Evolutionary conservation across 2,329 filamentous ascomycete species (phyloP).

Genomic region (Neopestalotiopsis sp.): DNA sequence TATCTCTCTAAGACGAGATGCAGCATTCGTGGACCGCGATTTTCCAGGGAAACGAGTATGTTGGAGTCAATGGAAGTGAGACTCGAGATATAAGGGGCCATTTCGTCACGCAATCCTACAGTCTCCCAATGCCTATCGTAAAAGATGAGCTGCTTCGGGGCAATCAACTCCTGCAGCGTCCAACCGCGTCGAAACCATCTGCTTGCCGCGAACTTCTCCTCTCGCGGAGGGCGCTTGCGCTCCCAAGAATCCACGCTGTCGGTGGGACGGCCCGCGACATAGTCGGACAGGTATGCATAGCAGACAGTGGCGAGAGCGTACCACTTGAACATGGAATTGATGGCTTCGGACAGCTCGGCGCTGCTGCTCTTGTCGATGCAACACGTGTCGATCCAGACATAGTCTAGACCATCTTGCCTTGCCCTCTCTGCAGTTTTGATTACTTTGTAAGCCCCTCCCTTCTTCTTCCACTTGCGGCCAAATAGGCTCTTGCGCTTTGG

Average conservation of each 20-base stretch:
- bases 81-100: background rate
- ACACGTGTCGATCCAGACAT: conserved; percentile 8
- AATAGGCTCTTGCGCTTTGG: background rate
- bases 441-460: background rate
- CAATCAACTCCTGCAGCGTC: conserved; percentile 18
- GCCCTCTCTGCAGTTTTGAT: background rate
- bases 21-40: background rate
- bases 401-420: background rate
- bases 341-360: conserved; percentile 6
- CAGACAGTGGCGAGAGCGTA: background rate
- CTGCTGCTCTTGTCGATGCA: conserved; percentile 13
- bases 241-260: background rate
- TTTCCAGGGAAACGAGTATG: background rate
- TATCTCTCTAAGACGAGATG: background rate
- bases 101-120: background rate
- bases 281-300: conserved; percentile 5
- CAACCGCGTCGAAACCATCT: conserved; percentile 4
- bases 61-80: background rate
- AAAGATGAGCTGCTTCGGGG: conserved; percentile 14
- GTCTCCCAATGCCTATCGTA: conserved; percentile 9
- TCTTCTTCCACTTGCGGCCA: background rate
- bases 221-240: background rate
- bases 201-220: background rate
- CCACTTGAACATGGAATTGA: conserved; percentile 14
- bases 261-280: background rate